Conservation (phyloP, 1,139 yeast species). For the Suhomyces choctaworum region DNA sequence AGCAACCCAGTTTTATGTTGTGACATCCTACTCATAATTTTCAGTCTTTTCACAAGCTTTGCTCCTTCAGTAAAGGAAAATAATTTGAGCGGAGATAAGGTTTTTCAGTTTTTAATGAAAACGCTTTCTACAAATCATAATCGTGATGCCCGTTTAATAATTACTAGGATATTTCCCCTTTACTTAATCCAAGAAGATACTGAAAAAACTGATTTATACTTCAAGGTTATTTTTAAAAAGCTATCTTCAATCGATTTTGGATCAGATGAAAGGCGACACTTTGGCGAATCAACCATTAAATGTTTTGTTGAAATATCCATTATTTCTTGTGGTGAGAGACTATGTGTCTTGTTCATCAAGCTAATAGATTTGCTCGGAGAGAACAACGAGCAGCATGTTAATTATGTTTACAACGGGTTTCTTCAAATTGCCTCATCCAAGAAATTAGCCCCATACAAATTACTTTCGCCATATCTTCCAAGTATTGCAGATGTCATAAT, state of each 20-base stretch:
- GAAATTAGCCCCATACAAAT: constrained; percentile 60
- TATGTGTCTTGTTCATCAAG: constrained; percentile 59
- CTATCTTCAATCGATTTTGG: constrained; percentile 40
- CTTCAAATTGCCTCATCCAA: constrained; percentile 47
- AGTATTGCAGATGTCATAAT: constrained; percentile 69
- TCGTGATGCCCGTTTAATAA: constrained; percentile 54
- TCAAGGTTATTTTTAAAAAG: constrained; percentile 36
- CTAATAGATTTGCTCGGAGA: constrained; percentile 63
- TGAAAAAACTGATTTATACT: constrained; percentile 34
- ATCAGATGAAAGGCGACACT: constrained; percentile 28
- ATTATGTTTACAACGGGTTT: constrained; percentile 62
- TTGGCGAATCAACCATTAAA: constrained; percentile 63
- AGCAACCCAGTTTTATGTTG: constrained; percentile 34
- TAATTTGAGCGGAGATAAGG: constrained; percentile 20
- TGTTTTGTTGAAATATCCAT: constrained; percentile 63
- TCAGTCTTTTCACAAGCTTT: constrained; percentile 49
- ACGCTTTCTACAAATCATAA: constrained; percentile 29
- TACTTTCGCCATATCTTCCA: constrained; percentile 78
- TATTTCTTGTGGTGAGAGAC: constrained; percentile 59
- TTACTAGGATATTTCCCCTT: constrained; percentile 49
- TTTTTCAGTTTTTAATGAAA: constrained; percentile 26
- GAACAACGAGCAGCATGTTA: constrained; percentile 58
- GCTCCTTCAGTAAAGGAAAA: constrained; percentile 11
- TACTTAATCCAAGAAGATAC: constrained; percentile 39
- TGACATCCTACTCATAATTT: constrained; percentile 46